Conservation (phyloP, 2,329 filamentous ascomycete species). For the Apiospora aurea region DNA sequence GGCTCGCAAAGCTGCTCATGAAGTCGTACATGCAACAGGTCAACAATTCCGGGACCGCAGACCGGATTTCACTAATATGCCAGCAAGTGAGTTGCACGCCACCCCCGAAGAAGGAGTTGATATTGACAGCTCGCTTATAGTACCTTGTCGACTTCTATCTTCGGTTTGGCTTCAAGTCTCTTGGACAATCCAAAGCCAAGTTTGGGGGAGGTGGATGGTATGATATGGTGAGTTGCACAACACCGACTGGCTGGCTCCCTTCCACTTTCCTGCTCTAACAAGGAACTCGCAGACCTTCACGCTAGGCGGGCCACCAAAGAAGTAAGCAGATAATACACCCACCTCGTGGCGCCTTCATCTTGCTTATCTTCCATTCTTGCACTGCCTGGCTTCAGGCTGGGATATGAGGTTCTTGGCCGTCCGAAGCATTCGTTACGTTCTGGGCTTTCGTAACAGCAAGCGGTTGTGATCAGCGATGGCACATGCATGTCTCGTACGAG, state of each 20-base stretch:
- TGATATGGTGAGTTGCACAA: constrained; percentile 71
- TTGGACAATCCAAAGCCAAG: constrained; percentile 71
- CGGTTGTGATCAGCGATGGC: background rate
- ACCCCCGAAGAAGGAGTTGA: background rate
- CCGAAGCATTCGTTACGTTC: too few species aligned
- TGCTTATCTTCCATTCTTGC: background rate
- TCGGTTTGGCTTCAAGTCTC: constrained; percentile 73
- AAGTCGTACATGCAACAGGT: constrained; percentile 81
- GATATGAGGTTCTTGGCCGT: background rate
- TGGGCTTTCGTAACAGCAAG: background rate
- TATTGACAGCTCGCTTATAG: constrained; percentile 44
- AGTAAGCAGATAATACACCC: background rate
- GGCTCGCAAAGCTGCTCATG: constrained; percentile 77
- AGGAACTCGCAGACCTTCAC: constrained; percentile 20
- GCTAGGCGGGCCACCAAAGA: constrained; percentile 22
- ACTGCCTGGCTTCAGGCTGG: background rate
- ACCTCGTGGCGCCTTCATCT: background rate
- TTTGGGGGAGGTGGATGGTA: constrained; percentile 85
- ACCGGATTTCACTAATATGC: constrained; percentile 78
- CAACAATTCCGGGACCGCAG: constrained; percentile 71
- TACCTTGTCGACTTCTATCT: constrained; percentile 78
- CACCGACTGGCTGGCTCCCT: too few species aligned
- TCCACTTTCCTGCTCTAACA: background rate
- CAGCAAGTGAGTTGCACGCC: constrained; percentile 62
- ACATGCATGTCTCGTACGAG: background rate